These are phyloP conservation scores for Cutaneotrichosporon dermatis DNA, from an alignment of 1,284 basidiomycete species.

Conservation along the genomic window DNA sequence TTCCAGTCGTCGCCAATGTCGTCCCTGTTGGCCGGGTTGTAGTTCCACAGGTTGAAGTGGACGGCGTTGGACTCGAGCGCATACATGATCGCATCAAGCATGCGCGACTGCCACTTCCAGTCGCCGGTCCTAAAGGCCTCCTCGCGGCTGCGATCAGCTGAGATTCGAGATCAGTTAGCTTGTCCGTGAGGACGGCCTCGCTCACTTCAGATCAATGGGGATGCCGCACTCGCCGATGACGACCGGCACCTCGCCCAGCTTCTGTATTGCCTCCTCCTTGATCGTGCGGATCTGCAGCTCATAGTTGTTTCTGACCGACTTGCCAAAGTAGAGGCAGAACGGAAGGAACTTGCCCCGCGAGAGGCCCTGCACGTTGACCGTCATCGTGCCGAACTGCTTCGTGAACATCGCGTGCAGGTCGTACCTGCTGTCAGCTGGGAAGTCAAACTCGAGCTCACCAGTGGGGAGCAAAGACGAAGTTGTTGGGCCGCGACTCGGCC, in stretches of 20 bases:
- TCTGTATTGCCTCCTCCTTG: slow-evolving; percentile 60
- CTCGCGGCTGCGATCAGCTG: slow-evolving; percentile 54
- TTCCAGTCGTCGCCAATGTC: slow-evolving; percentile 85
- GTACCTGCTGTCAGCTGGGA: slow-evolving; percentile 58
- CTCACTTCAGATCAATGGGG: slow-evolving; percentile 90
- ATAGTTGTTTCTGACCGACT: slow-evolving; percentile 74
- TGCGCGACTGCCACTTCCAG: slow-evolving; percentile 72
- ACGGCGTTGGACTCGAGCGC: slow-evolving; percentile 67
- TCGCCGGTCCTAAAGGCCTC: slow-evolving; percentile 68
- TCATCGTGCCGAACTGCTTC: slow-evolving; percentile 75
- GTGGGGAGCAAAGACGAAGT: slow-evolving; percentile 85
- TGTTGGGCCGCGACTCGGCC: slow-evolving; percentile 57
- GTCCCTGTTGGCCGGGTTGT: slow-evolving; percentile 83
- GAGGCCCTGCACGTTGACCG: slow-evolving; percentile 83
- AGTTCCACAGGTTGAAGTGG: slow-evolving; percentile 88
- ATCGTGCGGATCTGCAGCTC: slow-evolving; percentile 74
- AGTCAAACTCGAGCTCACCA: slow-evolving; percentile 56
- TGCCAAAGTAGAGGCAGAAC: slow-evolving; percentile 78
- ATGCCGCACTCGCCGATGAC: slow-evolving; percentile 86
- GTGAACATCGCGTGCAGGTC: slow-evolving; percentile 79
- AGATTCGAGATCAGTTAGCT: too few species aligned
- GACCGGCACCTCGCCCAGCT: slow-evolving; percentile 71
- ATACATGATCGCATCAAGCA: slow-evolving; percentile 85
- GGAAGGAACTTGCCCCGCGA: slow-evolving; percentile 77
- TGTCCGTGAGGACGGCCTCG: too few species aligned